Percentiles rank a stretch among this genome's conserved stretches.
These are phyloP conservation scores for Fusarium scirpi DNA, from an alignment of 2,329 filamentous ascomycete genomes.

Conservation along the genomic window DNA sequence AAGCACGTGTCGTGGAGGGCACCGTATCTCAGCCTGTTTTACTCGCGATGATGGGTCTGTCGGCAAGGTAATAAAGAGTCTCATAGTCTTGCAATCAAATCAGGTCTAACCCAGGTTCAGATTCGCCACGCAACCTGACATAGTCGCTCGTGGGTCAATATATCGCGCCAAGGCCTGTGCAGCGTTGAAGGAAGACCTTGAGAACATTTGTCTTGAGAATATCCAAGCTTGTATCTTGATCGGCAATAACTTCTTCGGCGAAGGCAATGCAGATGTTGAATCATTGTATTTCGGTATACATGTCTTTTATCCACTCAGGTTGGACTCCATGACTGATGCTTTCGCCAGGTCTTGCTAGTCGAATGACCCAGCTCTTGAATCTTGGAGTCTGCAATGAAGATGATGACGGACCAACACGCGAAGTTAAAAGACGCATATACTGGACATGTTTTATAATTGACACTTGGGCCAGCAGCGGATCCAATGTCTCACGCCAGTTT, in stretches of 20 bases:
- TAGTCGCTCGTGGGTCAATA: conserved; percentile 32
- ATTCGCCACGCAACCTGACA: conserved; percentile 21
- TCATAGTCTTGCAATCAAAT: fast-evolving
- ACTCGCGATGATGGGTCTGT: conserved; percentile 39
- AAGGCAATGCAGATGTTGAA: conserved; percentile 48
- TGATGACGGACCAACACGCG: conserved; percentile 45
- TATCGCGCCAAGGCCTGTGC: conserved; percentile 33
- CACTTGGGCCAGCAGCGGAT: conserved; percentile 51
- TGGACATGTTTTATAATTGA: conserved; percentile 53
- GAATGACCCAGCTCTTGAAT: conserved; percentile 52
- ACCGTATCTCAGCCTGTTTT: conserved; percentile 31
- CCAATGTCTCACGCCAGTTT: conserved; percentile 47
- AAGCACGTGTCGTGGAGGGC: conserved; percentile 19
- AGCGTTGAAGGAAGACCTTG: conserved; percentile 49
- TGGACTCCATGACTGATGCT: fast-evolving
- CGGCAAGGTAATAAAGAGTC: conserved; percentile 31
- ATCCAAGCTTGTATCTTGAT: conserved; percentile 52
- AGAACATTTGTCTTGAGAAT: conserved; percentile 50
- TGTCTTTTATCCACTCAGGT: no score
- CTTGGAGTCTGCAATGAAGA: conserved; percentile 30
- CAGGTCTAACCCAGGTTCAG: not conserved
- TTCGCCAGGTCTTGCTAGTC: conserved; percentile 45
- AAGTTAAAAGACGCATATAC: conserved; percentile 50
- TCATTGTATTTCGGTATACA: conserved; percentile 51
- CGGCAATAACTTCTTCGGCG: conserved; percentile 49